These are phyloP conservation scores for Aegilops sharonensis DNA, from an alignment of 176 grass and related monocot species.

Conservation along the genomic window DNA sequence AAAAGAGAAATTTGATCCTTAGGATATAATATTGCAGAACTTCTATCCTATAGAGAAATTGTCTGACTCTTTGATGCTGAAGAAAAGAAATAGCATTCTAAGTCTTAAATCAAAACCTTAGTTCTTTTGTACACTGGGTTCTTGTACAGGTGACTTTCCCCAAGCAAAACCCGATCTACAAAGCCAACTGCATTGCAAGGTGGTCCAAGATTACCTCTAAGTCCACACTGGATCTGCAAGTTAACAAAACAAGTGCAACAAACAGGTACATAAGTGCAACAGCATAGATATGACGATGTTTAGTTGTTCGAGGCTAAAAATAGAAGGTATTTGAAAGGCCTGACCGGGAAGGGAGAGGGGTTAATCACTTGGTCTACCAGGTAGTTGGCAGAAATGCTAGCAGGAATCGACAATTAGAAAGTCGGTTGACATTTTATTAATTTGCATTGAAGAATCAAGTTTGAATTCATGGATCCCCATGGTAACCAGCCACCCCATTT, in stretches of 20 bases:
- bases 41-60: not conserved
- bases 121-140: constrained; percentile 90
- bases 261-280: not conserved
- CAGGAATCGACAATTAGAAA: not conserved
- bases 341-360: not conserved
- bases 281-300: not conserved
- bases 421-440: not conserved
- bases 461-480: not conserved
- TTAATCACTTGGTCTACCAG: not conserved
- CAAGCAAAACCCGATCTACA: constrained; percentile 70
- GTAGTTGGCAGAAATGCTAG: constrained; percentile 6
- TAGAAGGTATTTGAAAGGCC: not conserved
- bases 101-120: constrained; percentile 58
- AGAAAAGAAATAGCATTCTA: not conserved
- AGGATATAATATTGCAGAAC: not conserved
- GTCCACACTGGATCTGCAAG: constrained; percentile 71
- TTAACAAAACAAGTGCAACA: constrained; percentile 27
- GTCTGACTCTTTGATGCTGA: not conserved
- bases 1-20: not conserved
- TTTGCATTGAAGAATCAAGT: not conserved
- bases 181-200: constrained; percentile 93
- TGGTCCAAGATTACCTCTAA: constrained; percentile 80
- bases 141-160: constrained; percentile 85
- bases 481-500: not conserved
- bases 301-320: not conserved